phyloP scores from a whole-genome alignment of 495 filamentous ascomycete species.

The Podospora sp. region DNA sequence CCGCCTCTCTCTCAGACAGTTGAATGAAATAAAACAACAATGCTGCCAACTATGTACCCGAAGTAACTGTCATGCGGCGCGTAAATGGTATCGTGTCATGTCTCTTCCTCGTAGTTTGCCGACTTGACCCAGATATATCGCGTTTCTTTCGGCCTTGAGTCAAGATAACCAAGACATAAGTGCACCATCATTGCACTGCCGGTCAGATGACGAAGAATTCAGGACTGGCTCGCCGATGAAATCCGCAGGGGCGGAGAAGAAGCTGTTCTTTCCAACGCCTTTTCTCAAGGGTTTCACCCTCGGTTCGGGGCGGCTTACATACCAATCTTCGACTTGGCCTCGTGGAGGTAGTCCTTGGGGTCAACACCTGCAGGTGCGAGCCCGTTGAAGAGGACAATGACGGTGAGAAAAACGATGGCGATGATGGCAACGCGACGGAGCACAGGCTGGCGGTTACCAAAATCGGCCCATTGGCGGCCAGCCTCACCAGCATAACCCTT shows the following conservation, averaged over 20 bases:
- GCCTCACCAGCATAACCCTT: conserved; percentile 74
- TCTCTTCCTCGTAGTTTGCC: not conserved
- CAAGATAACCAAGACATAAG: not conserved
- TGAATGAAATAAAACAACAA: conserved; percentile 2
- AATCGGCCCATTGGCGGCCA: conserved; percentile 80
- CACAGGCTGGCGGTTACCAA: conserved; percentile 72
- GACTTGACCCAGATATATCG: not conserved
- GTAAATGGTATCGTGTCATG: conserved; percentile 1
- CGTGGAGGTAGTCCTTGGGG: conserved; percentile 47
- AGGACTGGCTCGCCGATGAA: not conserved
- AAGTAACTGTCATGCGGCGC: conserved; percentile 7
- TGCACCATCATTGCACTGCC: not conserved
- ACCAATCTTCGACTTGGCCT: conserved; percentile 52
- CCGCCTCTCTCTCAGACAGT: not conserved
- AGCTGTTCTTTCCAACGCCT: not conserved
- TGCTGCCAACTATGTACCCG: conserved; percentile 13
- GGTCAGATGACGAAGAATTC: not conserved
- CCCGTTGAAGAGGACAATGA: conserved; percentile 68
- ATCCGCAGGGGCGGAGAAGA: not conserved
- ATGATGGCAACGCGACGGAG: conserved; percentile 76
- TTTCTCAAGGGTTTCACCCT: not conserved
- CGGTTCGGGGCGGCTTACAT: conserved; percentile 25
- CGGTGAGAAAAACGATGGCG: conserved; percentile 54
- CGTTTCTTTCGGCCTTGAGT: not conserved
- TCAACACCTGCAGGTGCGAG: conserved; percentile 55